Conservation (phyloP, 1,284 basidiomycete genomes). For the Ceratobasidium sp. region DNA sequence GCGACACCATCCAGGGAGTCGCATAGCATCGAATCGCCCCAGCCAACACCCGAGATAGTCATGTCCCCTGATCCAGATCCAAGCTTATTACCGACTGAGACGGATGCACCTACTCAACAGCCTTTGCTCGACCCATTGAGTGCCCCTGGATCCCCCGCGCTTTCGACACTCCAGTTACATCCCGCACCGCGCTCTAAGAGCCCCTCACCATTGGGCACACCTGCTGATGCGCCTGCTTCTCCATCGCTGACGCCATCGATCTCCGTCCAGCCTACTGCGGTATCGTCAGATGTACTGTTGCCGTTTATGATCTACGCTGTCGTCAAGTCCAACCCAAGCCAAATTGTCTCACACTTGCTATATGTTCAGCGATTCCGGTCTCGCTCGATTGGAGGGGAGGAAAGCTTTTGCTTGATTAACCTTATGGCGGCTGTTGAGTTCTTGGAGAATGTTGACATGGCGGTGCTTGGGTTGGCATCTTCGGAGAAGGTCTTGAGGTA, state of each 20-base stretch:
- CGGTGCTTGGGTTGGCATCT: constrained; percentile 81
- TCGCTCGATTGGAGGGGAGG: constrained; percentile 80
- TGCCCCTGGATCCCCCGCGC: constrained; percentile 50
- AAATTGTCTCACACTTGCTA: constrained; percentile 86
- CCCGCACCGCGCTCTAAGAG: constrained; percentile 47
- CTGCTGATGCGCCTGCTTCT: constrained; percentile 47
- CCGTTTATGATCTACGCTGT: constrained; percentile 93
- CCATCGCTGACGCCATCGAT: constrained; percentile 33
- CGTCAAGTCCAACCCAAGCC: constrained; percentile 88
- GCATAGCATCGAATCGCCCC: constrained; percentile 16
- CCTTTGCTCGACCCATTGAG: constrained; percentile 37
- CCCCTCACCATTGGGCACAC: constrained; percentile 41
- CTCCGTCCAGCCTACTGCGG: constrained; percentile 59
- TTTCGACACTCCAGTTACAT: constrained; percentile 11
- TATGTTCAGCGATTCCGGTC: constrained; percentile 88
- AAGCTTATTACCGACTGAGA: not conserved
- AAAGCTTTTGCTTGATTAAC: constrained; percentile 93
- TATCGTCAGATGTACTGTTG: constrained; percentile 83
- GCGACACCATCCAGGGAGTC: constrained; percentile 53
- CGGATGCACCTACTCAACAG: not conserved
- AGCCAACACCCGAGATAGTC: constrained; percentile 36
- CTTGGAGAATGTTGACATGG: constrained; percentile 90
- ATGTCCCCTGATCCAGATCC: constrained; percentile 39
- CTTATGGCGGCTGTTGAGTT: constrained; percentile 95
- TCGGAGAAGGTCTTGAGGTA: constrained; percentile 72